Conservation (phyloP, 2,329 filamentous ascomycete genomes). For the Exophiala calicioides region DNA sequence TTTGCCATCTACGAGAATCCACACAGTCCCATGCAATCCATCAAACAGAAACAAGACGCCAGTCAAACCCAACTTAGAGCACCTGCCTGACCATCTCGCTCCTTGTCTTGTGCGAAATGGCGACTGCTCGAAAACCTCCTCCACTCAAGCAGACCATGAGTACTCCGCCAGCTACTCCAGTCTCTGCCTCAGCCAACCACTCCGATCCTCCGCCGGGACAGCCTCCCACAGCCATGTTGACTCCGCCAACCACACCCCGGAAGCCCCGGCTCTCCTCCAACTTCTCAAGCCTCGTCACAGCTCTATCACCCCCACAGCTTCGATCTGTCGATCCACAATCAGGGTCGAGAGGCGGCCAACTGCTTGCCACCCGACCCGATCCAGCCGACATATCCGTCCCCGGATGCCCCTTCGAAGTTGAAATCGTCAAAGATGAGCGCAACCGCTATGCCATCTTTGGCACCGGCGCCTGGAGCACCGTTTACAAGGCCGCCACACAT, state of each 20-base stretch:
- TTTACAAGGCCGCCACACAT: slow-evolving; percentile 42
- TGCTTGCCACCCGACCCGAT: too few species aligned
- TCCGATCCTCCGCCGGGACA: slow-evolving; percentile 6
- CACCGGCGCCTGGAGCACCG: slow-evolving; percentile 50
- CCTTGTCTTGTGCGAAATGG: slow-evolving; percentile 20
- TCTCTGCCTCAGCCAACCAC: not conserved
- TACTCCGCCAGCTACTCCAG: slow-evolving; percentile 25
- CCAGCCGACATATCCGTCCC: slow-evolving; percentile 13
- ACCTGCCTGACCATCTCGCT: too few species aligned
- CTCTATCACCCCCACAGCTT: slow-evolving; percentile 1
- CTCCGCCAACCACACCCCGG: slow-evolving; percentile 27
- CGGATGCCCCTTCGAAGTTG: slow-evolving; percentile 28
- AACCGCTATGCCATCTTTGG: slow-evolving; percentile 43
- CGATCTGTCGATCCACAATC: not conserved
- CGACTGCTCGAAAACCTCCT: slow-evolving; percentile 15
- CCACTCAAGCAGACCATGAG: slow-evolving; percentile 12
- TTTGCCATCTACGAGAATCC: too few species aligned
- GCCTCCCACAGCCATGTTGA: slow-evolving; percentile 14
- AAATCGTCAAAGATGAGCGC: slow-evolving; percentile 24
- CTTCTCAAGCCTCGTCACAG: slow-evolving; percentile 9
- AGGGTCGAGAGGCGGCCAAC: not conserved
- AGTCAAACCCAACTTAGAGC: too few species aligned
- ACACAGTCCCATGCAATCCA: too few species aligned
- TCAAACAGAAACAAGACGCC: too few species aligned
- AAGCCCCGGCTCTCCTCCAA: slow-evolving; percentile 13